Conservation (phyloP, 345 rosid species). For the Microthlaspi erraticum region DNA sequence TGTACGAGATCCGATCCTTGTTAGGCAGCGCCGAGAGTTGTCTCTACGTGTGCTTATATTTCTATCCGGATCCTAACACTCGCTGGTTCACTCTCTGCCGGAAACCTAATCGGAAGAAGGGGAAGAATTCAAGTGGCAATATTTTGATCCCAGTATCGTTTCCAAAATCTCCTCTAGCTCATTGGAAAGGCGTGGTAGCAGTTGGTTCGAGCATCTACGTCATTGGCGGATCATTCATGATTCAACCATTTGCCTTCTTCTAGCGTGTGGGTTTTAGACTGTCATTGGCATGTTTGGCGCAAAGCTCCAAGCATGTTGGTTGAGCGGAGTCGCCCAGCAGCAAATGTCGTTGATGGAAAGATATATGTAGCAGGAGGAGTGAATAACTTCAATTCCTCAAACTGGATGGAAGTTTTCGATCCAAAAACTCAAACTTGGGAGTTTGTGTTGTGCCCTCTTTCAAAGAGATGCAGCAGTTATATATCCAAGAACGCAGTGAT, state of each 20-base stretch:
- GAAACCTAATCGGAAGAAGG: not conserved
- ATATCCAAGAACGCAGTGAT: too few relatives aligned
- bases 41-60: slow-evolving; percentile 8
- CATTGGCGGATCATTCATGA: not conserved
- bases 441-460: too few relatives aligned
- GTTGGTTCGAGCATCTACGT: slow-evolving; percentile 1
- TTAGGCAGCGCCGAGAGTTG: not conserved
- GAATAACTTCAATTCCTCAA: too few relatives aligned
- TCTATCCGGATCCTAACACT: not conserved
- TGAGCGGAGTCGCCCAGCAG: not conserved
- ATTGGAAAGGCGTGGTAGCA: not conserved
- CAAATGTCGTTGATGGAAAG: not conserved
- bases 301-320: not conserved
- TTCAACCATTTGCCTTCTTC: slow-evolving; percentile 43
- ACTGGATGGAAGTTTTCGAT: too few relatives aligned
- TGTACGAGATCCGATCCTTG: not conserved
- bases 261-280: slow-evolving; percentile 60
- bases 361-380: not conserved
- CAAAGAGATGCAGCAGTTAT: too few relatives aligned
- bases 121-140: not conserved
- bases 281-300: slow-evolving; percentile 58
- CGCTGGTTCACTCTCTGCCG: not conserved
- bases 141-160: not conserved
- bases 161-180: not conserved
- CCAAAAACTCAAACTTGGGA: too few relatives aligned